Evolutionary conservation across 306 rosid genomes (phyloP).

Genomic region (Lagenaria siceraria): DNA sequence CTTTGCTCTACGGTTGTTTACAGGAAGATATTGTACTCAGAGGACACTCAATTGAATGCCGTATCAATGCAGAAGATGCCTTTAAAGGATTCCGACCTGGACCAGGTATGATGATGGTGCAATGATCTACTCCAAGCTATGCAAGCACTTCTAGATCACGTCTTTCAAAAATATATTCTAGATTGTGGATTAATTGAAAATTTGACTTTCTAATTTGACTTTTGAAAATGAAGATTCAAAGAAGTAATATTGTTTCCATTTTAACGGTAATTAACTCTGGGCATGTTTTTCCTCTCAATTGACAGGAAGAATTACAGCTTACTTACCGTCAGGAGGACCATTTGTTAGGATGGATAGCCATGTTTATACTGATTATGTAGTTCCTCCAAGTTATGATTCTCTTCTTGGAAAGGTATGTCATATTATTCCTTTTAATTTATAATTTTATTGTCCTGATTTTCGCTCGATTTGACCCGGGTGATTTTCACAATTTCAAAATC

Average conservation of each 20-base stretch:
- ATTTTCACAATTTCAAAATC: no score
- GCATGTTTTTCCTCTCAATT: slow-evolving; percentile 8
- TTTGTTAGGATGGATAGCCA: slow-evolving; percentile 99
- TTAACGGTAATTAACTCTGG: neutral
- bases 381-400: slow-evolving; percentile 97
- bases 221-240: neutral
- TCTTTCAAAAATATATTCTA: neutral
- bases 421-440: neutral
- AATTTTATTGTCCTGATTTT: slow-evolving; percentile 1
- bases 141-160: neutral
- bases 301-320: slow-evolving; percentile 93
- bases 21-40: slow-evolving; percentile 92
- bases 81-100: slow-evolving; percentile 95
- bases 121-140: neutral
- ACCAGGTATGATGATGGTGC: slow-evolving; percentile 51
- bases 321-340: slow-evolving; percentile 97
- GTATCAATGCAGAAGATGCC: slow-evolving; percentile 98
- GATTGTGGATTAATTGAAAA: neutral
- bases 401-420: slow-evolving; percentile 78
- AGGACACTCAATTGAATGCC: slow-evolving; percentile 97
- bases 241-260: neutral
- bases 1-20: slow-evolving; percentile 13
- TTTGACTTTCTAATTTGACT: neutral
- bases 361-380: slow-evolving; percentile 89
- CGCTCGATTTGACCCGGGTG: neutral